Evolutionary conservation across 495 filamentous ascomycete genomes (phyloP), one percentile per base, ranked within the genome.

Genomic region (Peziza echinospora): DNA sequence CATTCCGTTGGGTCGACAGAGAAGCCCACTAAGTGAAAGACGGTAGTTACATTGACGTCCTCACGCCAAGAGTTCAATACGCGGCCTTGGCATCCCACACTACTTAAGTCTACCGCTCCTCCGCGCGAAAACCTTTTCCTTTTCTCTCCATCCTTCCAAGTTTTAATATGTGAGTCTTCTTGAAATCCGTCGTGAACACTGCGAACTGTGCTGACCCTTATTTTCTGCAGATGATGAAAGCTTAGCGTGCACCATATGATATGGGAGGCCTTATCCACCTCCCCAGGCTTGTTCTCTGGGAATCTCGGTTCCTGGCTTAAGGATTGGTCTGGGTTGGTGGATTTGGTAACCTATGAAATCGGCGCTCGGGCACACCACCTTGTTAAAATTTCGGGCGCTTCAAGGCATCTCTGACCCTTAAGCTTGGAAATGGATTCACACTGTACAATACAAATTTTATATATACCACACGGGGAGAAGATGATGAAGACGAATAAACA

Each of bases 351-450:
- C 66, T 37, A 69, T 97, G 89, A 97, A 73, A 84, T 79, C 71
- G 74, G 91, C 83, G 91, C 93, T 85, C 84, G 86, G 58, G 83
- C 89, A 94, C 89, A 93, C 71, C 49, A 78, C 76, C 86, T 93
- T 93, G 82, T 93, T 91, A 81, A 67, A 69, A 67, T 57, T 67
- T 81, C 84, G 85, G 80, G 93, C 87, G 91, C 85, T 72, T 81
- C 77, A 71, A 73, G 78, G 84, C 83, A 93, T 84, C 84, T 96
- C 89, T 96, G 89, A 96, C 50, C 63, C 60, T 57, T 47, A 53
- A 63, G 62, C 65, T 7, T 71, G 67, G 72, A 72, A 69, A 43
- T 19, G 70, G 62, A 53, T 51, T n/a, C n/a, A n/a, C n/a, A n/a
- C n/a, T n/a, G n/a, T n/a, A n/a, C 11, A 43, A 19, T 42, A 42